Evolutionary conservation across 768 basidiomycete genomes (phyloP).

Genomic region (Tephrocybe rancida): DNA sequence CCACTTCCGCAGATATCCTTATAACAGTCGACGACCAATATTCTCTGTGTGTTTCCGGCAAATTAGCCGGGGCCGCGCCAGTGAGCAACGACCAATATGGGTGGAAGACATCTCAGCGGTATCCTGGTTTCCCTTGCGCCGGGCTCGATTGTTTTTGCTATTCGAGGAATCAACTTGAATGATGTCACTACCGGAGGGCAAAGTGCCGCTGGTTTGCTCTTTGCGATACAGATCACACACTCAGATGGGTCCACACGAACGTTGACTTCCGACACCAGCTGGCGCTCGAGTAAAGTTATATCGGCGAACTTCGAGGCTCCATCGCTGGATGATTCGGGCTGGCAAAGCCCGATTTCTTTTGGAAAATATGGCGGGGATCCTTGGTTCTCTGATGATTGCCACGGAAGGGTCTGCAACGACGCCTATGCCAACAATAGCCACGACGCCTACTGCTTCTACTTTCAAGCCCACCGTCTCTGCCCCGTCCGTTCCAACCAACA

Average conservation of each 20-base stretch:
- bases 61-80: not conserved
- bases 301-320: not conserved
- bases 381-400: not conserved
- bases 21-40: slow-evolving; percentile 3
- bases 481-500: too few species aligned
- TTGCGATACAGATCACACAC: slow-evolving; percentile 3
- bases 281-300: not conserved
- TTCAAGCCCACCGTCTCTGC: too few species aligned
- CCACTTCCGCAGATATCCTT: slow-evolving; percentile 6
- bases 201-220: slow-evolving; percentile 2
- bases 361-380: not conserved
- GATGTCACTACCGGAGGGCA: not conserved
- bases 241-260: not conserved
- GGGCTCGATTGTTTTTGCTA: slow-evolving; percentile 4
- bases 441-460: not conserved
- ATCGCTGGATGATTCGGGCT: slow-evolving; percentile 5
- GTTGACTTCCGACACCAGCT: not conserved
- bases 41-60: slow-evolving; percentile 1
- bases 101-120: not conserved
- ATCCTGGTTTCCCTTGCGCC: not conserved
- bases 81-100: not conserved
- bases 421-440: not conserved
- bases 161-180: not conserved
- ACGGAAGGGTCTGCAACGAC: not conserved
- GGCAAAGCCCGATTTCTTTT: not conserved